phyloP scores from a whole-genome alignment of 164 flowering plant genomes.

The Chimonanthus praecox region DNA sequence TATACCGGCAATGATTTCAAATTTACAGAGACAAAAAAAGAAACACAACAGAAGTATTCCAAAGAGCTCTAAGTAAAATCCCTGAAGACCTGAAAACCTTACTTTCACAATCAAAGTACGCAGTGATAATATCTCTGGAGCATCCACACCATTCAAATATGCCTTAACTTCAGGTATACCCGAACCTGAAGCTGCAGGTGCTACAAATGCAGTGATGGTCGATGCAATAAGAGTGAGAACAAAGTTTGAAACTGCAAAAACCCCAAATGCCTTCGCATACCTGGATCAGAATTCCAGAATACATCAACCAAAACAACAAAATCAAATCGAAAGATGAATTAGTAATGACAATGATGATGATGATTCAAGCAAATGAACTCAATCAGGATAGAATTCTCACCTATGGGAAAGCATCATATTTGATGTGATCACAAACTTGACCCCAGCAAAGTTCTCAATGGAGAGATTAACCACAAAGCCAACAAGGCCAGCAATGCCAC shows the following conservation, averaged over 20 bases:
- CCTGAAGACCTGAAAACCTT: conserved; percentile 2
- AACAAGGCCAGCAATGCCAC: conserved; percentile 41
- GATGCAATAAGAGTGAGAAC: conserved; percentile 61
- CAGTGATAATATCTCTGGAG: conserved; percentile 56
- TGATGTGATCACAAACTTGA: conserved; percentile 70
- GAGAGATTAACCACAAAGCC: conserved; percentile 72
- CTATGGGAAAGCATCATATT: conserved; percentile 54
- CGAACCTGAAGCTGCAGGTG: conserved; percentile 84
- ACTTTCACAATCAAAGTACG: conserved; percentile 75
- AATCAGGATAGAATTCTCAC: conserved; percentile 24
- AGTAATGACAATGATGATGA: not conserved
- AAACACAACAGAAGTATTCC: not conserved
- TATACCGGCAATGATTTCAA: too few species aligned
- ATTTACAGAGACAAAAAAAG: not conserved
- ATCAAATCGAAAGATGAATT: not conserved
- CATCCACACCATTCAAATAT: conserved; percentile 89
- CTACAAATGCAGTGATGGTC: conserved; percentile 48
- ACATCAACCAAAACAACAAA: not conserved
- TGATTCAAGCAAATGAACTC: not conserved
- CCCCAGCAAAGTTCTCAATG: conserved; percentile 77
- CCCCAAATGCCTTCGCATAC: conserved; percentile 51
- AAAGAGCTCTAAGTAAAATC: not conserved
- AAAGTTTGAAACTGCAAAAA: conserved; percentile 51
- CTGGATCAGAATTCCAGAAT: conserved; percentile 24
- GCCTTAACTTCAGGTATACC: conserved; percentile 97